Percentiles rank a stretch among this genome's conserved stretches.
phyloP scores from a whole-genome alignment of 371 early-diverging fungal genomes.

The Coemansia linderi region DNA sequence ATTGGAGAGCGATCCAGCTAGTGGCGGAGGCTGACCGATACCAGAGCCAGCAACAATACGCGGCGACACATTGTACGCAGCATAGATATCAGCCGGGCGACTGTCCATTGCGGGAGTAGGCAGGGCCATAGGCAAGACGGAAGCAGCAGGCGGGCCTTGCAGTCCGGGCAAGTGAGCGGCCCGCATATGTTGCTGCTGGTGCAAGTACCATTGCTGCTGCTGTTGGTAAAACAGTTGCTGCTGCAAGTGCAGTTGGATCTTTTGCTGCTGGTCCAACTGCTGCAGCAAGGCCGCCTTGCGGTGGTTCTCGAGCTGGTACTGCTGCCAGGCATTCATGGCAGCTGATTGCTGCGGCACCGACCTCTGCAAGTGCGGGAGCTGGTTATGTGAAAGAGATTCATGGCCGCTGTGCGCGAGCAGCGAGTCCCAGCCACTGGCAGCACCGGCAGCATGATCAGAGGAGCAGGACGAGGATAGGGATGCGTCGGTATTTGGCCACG shows the following conservation, averaged over 20 bases:
- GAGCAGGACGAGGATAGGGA: neutral
- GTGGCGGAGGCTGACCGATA: neutral
- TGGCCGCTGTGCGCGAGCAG: neutral
- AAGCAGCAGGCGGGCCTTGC: conserved; percentile 21
- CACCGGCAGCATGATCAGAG: neutral
- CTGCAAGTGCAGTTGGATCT: conserved; percentile 26
- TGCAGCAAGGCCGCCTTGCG: conserved; percentile 30
- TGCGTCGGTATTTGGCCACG: neutral
- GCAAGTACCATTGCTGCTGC: neutral
- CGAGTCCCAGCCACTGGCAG: conserved; percentile 9
- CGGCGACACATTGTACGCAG: conserved; percentile 7
- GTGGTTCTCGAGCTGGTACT: conserved; percentile 42
- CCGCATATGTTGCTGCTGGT: conserved; percentile 4
- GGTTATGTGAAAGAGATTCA: neutral
- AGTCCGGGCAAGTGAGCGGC: neutral
- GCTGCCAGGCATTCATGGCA: conserved; percentile 40
- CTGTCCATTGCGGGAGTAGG: conserved; percentile 11
- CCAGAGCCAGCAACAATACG: neutral
- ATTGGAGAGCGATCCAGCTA: neutral
- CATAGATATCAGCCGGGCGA: neutral
- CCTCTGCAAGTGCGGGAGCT: conserved; percentile 5
- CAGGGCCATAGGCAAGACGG: conserved; percentile 31
- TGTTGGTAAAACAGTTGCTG: conserved; percentile 20
- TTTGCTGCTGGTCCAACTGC: conserved; percentile 37
- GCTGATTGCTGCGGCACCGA: conserved; percentile 1